Evolutionary conservation across 1,284 basidiomycete species (phyloP), one percentile per base, ranked within the genome.

Genomic region (Wolfiporia cocos): DNA sequence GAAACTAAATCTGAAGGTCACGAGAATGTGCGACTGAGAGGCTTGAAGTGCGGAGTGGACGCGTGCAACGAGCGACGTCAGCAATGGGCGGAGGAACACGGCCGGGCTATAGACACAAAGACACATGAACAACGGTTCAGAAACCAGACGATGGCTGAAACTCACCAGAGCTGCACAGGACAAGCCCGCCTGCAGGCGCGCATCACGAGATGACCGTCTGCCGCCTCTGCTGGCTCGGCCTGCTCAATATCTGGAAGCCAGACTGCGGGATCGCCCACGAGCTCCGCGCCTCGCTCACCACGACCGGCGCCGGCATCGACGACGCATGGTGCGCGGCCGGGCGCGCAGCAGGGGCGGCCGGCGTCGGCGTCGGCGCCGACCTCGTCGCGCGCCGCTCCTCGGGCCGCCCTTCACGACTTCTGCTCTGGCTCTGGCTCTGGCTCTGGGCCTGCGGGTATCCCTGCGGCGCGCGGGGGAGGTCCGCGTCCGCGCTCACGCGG

Each of bases 191-290:
- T n/a, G n/a, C n/a, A n/a, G n/a, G n/a, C n/a, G n/a, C n/a, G n/a
- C n/a, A 43, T 55, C 48, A 56, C 47, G 54, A 53, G 31, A 53
- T 49, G 29, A 54, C 34, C 24, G 49, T 49, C 44, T 51, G 50
- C 23, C 54, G 42, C 39, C 49, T 39, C 21, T 41, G 41, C 28
- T 40, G 30, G 22, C 41, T 26, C 24, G 53, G 55, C 33, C 52
- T 35, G 38, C 53, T 56, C 10, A 52, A 17, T 41, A 53, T 56
- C 48, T 54, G 49, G 40, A 56, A 56, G 18, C 52, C 52, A 10
- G 46, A 31, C 35, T 43, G 43, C 19, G 53, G 44, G 14, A 37
- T 39, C 29, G 49, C 48, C 52, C 51, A 54, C 31, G 48, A 52
- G 39, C 43, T 44, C 30, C 49, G 40, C 38, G 52, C 34, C 29